Evolutionary conservation across 257 asterid species (phyloP), one percentile per base, ranked within the genome.

Genomic region (Euphrasia confusa): DNA sequence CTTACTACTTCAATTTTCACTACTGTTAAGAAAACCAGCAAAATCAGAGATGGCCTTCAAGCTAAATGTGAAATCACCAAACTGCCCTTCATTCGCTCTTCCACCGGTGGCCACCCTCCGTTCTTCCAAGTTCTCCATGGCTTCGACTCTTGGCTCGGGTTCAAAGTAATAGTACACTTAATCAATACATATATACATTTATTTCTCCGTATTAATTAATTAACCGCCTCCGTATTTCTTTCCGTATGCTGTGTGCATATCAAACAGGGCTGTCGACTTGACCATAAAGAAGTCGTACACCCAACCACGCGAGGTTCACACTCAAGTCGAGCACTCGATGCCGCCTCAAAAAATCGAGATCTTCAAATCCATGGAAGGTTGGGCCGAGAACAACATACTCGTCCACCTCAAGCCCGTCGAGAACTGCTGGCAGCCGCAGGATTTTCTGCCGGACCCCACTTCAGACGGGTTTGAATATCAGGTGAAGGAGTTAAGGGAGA

Each of bases 401-500:
- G 54, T 74, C 70, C 86, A 78, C 69, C 80, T 85, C 65, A 85
- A 82, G 76, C 82, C 87, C 11, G 89, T 82, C 1, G 89, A 85
- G 26, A 85, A 82, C 54, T 17, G 82, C 70, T 85, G 94, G 94
- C 94, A 85, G 72, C 87, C 93, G 37, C 93, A 84, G 68, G 93
- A 84, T 76, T 84, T 80, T 72, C 75, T 84, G 53, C 93, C 93
- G 2, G 87, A 84, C 73, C 87, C 93, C 1, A 68, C 80, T 12
- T 78, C 85, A 6, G 85, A 80, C 40, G 84, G 69, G 70, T 85
- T 85, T 63, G 64, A 85, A 33, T 87, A 85, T 54, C 81, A 78
- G 68, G 78, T 85, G 30, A 69, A 65, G 64, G 87, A 85, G 69
- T 39, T 85, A 47, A 71, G 87, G 72, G 82, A 80, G 63, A 74